These are phyloP conservation scores for Cladosporium sp. DNA, from an alignment of 2,329 filamentous ascomycete species.

Conservation along the genomic window DNA sequence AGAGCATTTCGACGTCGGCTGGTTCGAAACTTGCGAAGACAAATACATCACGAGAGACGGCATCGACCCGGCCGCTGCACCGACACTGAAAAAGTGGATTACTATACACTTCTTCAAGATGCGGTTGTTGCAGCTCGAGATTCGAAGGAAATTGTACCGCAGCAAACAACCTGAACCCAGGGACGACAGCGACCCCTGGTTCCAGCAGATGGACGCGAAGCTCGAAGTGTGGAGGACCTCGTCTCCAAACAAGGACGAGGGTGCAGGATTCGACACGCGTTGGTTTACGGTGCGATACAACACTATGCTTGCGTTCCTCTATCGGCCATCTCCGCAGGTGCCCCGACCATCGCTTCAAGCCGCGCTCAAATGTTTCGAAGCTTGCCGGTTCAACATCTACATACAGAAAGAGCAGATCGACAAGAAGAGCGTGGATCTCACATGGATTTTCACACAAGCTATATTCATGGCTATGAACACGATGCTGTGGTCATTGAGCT, in stretches of 20 bases:
- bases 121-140: conserved; percentile 83
- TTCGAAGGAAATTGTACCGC: conserved; percentile 81
- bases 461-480: conserved; percentile 92
- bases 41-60: conserved; percentile 77
- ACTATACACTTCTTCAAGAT: conserved; percentile 94
- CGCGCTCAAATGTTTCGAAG: conserved; percentile 79
- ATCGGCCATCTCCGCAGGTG: conserved; percentile 88
- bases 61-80: conserved; percentile 64
- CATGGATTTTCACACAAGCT: conserved; percentile 88
- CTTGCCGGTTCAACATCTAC: conserved; percentile 77
- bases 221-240: conserved; percentile 77
- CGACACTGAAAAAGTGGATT: conserved; percentile 80
- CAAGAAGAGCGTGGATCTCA: conserved; percentile 75
- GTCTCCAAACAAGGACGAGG: conserved; percentile 70
- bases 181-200: conserved; percentile 85
- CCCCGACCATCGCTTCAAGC: conserved; percentile 80
- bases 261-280: conserved; percentile 68
- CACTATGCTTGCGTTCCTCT: conserved; percentile 84
- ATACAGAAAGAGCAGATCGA: conserved; percentile 80
- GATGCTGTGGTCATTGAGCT: conserved; percentile 88
- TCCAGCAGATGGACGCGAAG: conserved; percentile 74
- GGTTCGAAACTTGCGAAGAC: conserved; percentile 82
- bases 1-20: conserved; percentile 81
- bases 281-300: conserved; percentile 72
- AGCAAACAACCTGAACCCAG: conserved; percentile 75